Base-by-base conservation (phyloP, 352 stramenopile species). In the Phytophthora megakarya region DNA sequence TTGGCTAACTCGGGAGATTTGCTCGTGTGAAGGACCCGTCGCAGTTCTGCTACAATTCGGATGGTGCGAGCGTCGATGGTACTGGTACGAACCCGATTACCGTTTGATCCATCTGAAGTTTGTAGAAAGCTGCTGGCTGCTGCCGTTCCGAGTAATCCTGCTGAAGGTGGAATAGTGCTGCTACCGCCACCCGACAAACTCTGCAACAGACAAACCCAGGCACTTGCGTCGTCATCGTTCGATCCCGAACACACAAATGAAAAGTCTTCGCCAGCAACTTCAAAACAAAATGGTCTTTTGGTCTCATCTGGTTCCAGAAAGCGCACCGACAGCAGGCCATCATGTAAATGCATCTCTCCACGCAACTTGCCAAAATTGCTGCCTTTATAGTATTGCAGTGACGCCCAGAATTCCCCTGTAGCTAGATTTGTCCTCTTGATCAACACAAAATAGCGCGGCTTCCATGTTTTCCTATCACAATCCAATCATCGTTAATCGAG, bases 401-500 rank as follows among this genome's bases (percentile, higher is more conserved):
- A 87, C 1, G 86, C 85, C 55, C 76, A 88, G 39, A 80, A 90
- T 37, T 93, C 85, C 2, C 81, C 81, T 9, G 78, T 94, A 3
- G 63, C 57, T 9, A 74, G 39, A 54, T 93, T 93, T 5, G 80
- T 93, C 21, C 82, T 78, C 70, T 91, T 95, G 28, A 87, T 76
- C n/a, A 96, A 65, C 51, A 96, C 80, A 37, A 96, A 96, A 58
- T 90, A 96, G 11, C 88, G 77, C 26, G 84, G 86, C 60, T 96
- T 96, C 88, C 88, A 96, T 21, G 81, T 91, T 80, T 92, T 92
- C 73, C 78, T 85, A 40, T 61, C 45, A 23, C 26, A 72, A 15
- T 73, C n/a, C 19, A 54, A 8, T 21, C 21, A 22, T n/a, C 15
- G 39, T 47, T 42, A 47, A 50, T 59, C 18, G 13, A 49, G 10